phyloP scores from a whole-genome alignment of 2,329 filamentous ascomycete species.

The Talaromyces sp. region DNA sequence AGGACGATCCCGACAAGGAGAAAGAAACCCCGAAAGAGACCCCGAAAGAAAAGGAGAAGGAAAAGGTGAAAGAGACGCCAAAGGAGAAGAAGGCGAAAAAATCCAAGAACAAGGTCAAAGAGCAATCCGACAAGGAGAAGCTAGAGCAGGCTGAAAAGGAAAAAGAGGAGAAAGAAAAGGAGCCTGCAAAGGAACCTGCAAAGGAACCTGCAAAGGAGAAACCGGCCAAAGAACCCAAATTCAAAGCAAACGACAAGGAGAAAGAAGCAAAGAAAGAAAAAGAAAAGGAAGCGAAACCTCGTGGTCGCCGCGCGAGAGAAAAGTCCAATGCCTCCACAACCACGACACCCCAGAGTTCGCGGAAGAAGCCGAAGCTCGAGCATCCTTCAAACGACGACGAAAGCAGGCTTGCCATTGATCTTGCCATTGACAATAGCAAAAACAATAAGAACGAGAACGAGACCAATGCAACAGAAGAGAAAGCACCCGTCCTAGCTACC shows the following conservation, averaged over 20 bases:
- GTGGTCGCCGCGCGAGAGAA: slow-evolving; percentile 35
- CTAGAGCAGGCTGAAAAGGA: slow-evolving; percentile 32
- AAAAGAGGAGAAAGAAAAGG: slow-evolving; percentile 23
- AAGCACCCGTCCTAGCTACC: slow-evolving; percentile 16
- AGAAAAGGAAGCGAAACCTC: slow-evolving; percentile 26
- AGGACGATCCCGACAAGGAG: slow-evolving; percentile 30
- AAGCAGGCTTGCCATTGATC: slow-evolving; percentile 13
- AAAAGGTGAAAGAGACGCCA: slow-evolving; percentile 28
- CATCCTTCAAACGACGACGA: slow-evolving; percentile 19
- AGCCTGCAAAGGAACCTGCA: slow-evolving; percentile 5
- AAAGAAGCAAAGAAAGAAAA: slow-evolving; percentile 20
- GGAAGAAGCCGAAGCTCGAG: slow-evolving; percentile 49
- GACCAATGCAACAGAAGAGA: not conserved
- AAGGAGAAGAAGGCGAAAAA: slow-evolving; percentile 15
- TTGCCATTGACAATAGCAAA: slow-evolving; percentile 14
- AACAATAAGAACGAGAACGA: slow-evolving; percentile 16
- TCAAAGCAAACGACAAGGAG: slow-evolving; percentile 24
- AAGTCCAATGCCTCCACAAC: slow-evolving; percentile 30
- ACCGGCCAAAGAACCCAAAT: not conserved
- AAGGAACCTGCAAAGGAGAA: slow-evolving; percentile 16
- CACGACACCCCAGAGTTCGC: slow-evolving; percentile 31
- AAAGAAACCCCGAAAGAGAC: slow-evolving; percentile 29
- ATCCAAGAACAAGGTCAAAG: slow-evolving; percentile 22
- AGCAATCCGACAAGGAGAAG: slow-evolving; percentile 23
- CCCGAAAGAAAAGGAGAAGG: slow-evolving; percentile 23